Base-by-base conservation (phyloP, 2,329 filamentous ascomycete genomes). In the Colletotrichum destructivum region DNA sequence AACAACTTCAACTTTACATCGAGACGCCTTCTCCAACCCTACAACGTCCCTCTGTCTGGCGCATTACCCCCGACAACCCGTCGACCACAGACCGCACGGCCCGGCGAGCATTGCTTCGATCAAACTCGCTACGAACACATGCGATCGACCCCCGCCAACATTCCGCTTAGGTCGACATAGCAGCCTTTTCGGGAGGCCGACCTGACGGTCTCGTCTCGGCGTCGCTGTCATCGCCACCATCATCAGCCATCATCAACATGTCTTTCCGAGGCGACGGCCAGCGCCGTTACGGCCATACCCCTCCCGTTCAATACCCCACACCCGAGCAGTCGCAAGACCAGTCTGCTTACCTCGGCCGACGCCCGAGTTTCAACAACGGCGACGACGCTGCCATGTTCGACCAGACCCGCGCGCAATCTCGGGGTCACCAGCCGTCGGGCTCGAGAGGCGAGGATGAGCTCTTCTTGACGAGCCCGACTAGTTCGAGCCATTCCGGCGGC, bases 301-400 rank as follows among this genome's bases (percentile, higher is more conserved):
- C 90, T 73, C 90, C 90, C 18, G 89, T 90, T 40, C 90, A 91
- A 78, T 92, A 92, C 76, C 86, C 88, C 18, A 82, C 89, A 74
- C 82, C 85, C 59, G 80, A 81, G 71, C 84, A 81, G 63, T 74
- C 78, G 52, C 80, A 81, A 73, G 81, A 83, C 54, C 81, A 83
- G 71, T 77, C 81, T 47, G 31, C 67, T 54, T 83, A 84, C 74
- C 81, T 84, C 7, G 79, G 78, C 54, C 87, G 93, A 75, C 88
- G 90, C 74, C 88, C 89, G 60, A 96, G 92, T 84, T 95, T 94
- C 84, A 91, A 94, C 80, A 90, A 88, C 75, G 93, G 92, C 74
- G 94, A 96, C 80, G 93, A 96, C 79, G 84, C 86, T 59, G 82
- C 84, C 60, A 89, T 72, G 61, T 73, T 77, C 76, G 68, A 72